Evolutionary conservation across 257 asterid genomes (phyloP).

Genomic region (Verbascum thapsus): DNA sequence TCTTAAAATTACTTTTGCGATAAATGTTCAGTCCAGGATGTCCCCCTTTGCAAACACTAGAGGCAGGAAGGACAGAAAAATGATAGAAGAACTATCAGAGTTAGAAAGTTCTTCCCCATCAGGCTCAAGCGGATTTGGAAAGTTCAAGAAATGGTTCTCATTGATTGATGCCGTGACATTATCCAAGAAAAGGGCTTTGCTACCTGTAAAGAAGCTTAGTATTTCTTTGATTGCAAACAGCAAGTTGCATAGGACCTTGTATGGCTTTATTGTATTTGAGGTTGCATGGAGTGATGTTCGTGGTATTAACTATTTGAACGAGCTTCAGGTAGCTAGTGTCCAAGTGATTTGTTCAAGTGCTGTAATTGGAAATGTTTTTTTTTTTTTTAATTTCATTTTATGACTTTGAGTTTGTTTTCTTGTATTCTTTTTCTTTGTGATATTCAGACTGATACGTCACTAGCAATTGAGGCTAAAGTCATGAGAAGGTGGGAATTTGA

Average conservation of each 20-base stretch:
- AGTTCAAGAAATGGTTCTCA: conserved; percentile 66
- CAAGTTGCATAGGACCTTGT: conserved; percentile 83
- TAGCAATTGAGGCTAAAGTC: conserved; percentile 81
- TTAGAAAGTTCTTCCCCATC: conserved; percentile 45
- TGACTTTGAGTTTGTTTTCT: conserved; percentile 22
- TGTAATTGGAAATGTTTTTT: conserved; percentile 16
- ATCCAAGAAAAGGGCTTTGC: conserved; percentile 82
- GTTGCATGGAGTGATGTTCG: conserved; percentile 83
- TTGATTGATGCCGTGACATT: conserved; percentile 67
- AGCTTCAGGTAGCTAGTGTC: conserved; percentile 76
- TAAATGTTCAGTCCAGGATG: conserved; percentile 71
- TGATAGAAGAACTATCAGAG: conserved; percentile 39
- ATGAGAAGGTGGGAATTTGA: conserved; percentile 99
- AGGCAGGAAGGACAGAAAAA: conserved; percentile 58
- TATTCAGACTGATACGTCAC: conserved; percentile 87
- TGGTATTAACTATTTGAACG: conserved; percentile 87
- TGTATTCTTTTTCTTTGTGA: conserved; percentile 2
- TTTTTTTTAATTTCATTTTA: too few species aligned
- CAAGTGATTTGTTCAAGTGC: conserved; percentile 2
- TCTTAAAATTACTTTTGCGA: conserved; percentile 27
- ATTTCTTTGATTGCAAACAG: conserved; percentile 71
- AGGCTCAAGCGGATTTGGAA: conserved; percentile 40
- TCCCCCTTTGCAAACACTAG: conserved; percentile 92
- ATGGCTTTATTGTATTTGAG: conserved; percentile 95
- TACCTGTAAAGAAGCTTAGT: conserved; percentile 85